Evolutionary conservation across 2,329 filamentous ascomycete genomes (phyloP), one percentile per base, ranked within the genome.

Genomic region (Fusarium scirpi): DNA sequence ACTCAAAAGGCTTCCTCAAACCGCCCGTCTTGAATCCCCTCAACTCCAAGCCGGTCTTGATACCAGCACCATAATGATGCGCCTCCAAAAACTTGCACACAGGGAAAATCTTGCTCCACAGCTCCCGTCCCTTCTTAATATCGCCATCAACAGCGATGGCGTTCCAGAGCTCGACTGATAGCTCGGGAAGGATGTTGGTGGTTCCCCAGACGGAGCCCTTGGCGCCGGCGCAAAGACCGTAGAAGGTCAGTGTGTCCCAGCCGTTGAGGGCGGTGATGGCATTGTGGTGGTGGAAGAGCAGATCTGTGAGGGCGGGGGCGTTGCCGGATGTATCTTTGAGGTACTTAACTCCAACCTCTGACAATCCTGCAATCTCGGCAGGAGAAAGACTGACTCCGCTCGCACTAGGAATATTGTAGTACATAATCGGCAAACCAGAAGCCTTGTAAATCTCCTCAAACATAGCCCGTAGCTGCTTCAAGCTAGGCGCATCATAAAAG

Each of bases 221-320:
- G 11, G 83, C 82, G 0, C 85, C 85, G 1, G 84, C 84, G 1
- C 82, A 82, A 12, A 86, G 75, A 12, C 85, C 84, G 65, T 86
- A 86, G 71, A 86, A 86, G 0, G 85, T 86, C 18, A 86, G 75
- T 0, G 84, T 86, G 62, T 86, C 85, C 85, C 84, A 86, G 2
- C 85, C 85, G 59, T 86, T 86, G 72, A 86, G 85, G 0, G 82
- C 78, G 2, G 82, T 85, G 64, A 86, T 82, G 27, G 78, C 71
- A 56, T 64, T 81, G 7, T 72, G 69, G 29, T 70, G 62, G 56
- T 78, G 78, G 66, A 86, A 85, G 6, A 86, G 76, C 16, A 86
- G 71, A 60, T 86, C 84, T 3, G 84, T 86, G 8, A 85, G 75
- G 0, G 82, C 83, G 0, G 85, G 84, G 2, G 79, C 85, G 56